Evolutionary conservation across 176 grass and related monocot genomes (phyloP).

Genomic region (Thinopyrum elongatum): DNA sequence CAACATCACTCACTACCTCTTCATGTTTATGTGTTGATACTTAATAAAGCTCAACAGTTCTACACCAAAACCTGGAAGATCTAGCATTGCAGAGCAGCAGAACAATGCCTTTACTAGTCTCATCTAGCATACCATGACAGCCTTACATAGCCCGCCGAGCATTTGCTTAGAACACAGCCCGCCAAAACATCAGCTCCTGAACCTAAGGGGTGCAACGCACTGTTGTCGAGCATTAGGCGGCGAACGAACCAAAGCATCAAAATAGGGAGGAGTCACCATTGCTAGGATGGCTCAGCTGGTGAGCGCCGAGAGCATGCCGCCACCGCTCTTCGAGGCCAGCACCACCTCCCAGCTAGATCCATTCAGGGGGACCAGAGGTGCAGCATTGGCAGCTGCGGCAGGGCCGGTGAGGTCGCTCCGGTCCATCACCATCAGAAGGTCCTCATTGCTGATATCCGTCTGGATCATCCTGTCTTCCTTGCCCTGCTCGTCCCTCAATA

Average conservation of each 20-base stretch:
- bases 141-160: no score
- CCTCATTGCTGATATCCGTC: slow-evolving; percentile 53
- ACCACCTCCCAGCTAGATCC: slow-evolving; percentile 91
- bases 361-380: slow-evolving; percentile 45
- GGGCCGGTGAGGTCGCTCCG: slow-evolving; percentile 45
- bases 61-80: no score
- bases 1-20: no score
- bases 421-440: slow-evolving; percentile 63
- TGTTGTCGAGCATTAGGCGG: slow-evolving; percentile 8
- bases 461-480: slow-evolving; percentile 77
- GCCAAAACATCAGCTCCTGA: neutral
- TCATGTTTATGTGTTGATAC: no score
- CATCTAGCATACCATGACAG: no score
- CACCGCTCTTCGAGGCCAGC: slow-evolving; percentile 55
- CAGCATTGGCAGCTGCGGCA: neutral
- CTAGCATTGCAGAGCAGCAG: no score
- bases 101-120: no score
- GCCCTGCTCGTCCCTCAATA: slow-evolving; percentile 66
- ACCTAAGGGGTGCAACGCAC: neutral
- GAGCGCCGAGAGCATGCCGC: slow-evolving; percentile 69
- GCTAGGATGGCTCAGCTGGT: slow-evolving; percentile 35
- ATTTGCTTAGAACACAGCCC: neutral
- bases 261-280: neutral
- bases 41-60: no score
- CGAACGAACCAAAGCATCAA: slow-evolving; percentile 2